phyloP scores from a whole-genome alignment of 352 stramenopile genomes.

The Phytophthora sojae region DNA sequence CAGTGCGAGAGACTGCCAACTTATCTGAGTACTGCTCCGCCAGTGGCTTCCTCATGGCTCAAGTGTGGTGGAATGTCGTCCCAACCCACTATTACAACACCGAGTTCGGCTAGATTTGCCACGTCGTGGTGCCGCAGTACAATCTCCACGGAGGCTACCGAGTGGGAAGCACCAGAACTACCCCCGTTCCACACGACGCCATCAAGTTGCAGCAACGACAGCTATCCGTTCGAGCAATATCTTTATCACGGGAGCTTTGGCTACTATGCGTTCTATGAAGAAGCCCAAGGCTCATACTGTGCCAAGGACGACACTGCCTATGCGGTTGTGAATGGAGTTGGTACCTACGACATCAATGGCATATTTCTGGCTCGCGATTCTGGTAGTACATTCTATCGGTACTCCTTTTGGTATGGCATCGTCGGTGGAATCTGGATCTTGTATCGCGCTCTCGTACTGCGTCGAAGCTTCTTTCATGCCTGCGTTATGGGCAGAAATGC shows the following conservation, averaged over 20 bases:
- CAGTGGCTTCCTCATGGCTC: background rate
- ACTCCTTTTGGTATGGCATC: background rate
- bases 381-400: background rate
- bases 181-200: background rate
- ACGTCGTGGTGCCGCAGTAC: background rate
- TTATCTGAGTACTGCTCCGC: background rate
- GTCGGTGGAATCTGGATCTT: background rate
- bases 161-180: background rate
- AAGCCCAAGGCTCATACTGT: background rate
- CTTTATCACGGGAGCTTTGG: constrained; percentile 4
- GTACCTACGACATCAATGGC: constrained; percentile 5
- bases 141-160: background rate
- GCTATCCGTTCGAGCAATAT: background rate
- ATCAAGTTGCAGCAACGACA: background rate
- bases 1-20: background rate
- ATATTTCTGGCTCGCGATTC: background rate
- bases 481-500: background rate
- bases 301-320: constrained; percentile 1
- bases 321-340: background rate
- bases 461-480: constrained; percentile 4
- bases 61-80: background rate
- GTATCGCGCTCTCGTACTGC: background rate
- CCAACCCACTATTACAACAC: background rate
- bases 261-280: constrained; percentile 9
- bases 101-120: background rate